These are phyloP conservation scores for Botrytis pseudocinerea DNA, from an alignment of 2,329 filamentous ascomycete genomes.

Conservation along the genomic window DNA sequence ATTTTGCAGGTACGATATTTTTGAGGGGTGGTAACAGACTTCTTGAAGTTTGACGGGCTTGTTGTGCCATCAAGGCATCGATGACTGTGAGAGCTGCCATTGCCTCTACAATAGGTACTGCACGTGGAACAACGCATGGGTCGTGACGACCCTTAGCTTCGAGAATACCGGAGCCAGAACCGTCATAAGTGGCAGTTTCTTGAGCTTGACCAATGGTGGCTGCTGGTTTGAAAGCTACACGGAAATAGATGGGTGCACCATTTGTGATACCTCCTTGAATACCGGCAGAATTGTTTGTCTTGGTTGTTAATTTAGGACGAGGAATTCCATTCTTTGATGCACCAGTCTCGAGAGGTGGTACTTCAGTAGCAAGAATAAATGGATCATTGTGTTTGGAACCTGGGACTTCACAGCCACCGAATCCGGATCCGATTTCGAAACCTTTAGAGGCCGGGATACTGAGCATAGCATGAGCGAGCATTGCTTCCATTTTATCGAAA, in stretches of 20 bases:
- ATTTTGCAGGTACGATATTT: conserved; percentile 29
- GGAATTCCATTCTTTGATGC: conserved; percentile 48
- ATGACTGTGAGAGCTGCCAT: conserved; percentile 89
- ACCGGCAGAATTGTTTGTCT: conserved; percentile 92
- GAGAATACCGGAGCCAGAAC: conserved; percentile 67
- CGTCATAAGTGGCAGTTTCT: conserved; percentile 77
- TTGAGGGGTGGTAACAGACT: conserved; percentile 48
- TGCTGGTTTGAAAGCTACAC: conserved; percentile 90
- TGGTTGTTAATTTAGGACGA: conserved; percentile 70
- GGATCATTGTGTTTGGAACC: conserved; percentile 92
- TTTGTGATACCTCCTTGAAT: conserved; percentile 96
- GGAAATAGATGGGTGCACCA: conserved; percentile 91
- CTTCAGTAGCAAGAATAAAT: conserved; percentile 60
- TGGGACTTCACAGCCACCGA: conserved; percentile 79
- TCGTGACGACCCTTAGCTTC: conserved; percentile 94
- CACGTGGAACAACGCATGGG: conserved; percentile 80
- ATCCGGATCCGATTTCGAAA: conserved; percentile 93
- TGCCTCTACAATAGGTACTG: conserved; percentile 84
- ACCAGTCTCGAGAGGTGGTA: conserved; percentile 48
- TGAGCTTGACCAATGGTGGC: conserved; percentile 92
- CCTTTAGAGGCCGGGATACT: conserved; percentile 93
- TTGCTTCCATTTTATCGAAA: conserved; percentile 94
- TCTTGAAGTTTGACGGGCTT: conserved; percentile 55
- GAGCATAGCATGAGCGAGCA: conserved; percentile 89
- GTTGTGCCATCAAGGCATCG: conserved; percentile 83